Base-by-base conservation (phyloP, 2,329 filamentous ascomycete genomes). In the Cadophora sp. region DNA sequence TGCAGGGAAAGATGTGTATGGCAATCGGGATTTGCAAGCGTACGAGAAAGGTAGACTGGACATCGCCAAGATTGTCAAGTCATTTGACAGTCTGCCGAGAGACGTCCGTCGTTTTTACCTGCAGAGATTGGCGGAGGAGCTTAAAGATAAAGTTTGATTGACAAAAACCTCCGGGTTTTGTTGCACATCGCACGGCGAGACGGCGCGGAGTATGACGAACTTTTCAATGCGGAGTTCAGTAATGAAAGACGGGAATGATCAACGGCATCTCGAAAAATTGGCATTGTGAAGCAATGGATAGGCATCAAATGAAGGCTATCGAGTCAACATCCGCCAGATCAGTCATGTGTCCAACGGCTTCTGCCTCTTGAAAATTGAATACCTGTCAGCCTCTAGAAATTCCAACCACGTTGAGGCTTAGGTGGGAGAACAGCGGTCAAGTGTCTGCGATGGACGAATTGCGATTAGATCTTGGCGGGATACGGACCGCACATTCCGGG, bases 11-110 rank as follows among this genome's bases (percentile, higher is more conserved):
- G 94, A 97, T 76, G 90, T 97, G 0, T 97, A 97, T 76, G 94
- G 92, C 1, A 97, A 97, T 76, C 84, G 93, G 47, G 94, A 97
- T 78, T 78, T 97, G 59, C 90, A 91, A 47, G 91, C 90, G 1
- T 97, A 96, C 76, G 93, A 97, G 76, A 93, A 91, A 73, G 92
- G 91, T 0, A 84, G 94, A 62, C 84, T 86, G 70, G 91, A 95
- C 73, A 79, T 96, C 6, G 83, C 86, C 53, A 89, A 87, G 71
- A 89, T 97, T 30, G 79, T 81, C 0, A 87, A 83, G 68, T 83
- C 83, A 2, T 93, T 95, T 75, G 83, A 85, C 47, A 85, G 82
- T 11, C 71, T 95, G 33, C 91, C 92, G 2, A 77, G 78, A 30
- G 89, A 91, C 72, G 85, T 91, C 67, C 84, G 85, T n/a, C 83